Evolutionary conservation across 768 basidiomycete species (phyloP).

Genomic region (Kwoniella mangroviensis): DNA sequence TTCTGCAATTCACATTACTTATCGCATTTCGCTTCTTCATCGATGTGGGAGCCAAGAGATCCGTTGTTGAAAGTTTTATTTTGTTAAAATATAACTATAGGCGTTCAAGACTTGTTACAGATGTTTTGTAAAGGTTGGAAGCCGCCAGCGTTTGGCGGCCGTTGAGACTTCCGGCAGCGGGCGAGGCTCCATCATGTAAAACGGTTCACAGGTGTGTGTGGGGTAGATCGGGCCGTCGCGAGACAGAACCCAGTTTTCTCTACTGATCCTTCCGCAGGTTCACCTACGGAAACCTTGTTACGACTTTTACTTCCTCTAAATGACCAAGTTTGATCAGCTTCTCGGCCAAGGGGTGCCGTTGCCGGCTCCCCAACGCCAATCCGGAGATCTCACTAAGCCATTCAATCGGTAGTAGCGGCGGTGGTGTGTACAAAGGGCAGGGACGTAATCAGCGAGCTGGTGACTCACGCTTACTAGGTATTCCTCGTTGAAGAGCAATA

Average conservation of each 20-base stretch:
- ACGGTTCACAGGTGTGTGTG: conserved; percentile 63
- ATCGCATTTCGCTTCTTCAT: conserved; percentile 81
- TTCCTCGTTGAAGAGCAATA: conserved; percentile 91
- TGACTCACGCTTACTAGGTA: conserved; percentile 88
- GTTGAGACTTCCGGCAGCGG: background rate
- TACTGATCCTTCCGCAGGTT: conserved; percentile 80
- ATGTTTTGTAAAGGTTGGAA: conserved; percentile 33
- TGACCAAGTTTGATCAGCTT: conserved; percentile 78
- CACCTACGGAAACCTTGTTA: conserved; percentile 82
- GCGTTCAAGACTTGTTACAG: conserved; percentile 43
- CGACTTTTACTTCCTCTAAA: conserved; percentile 84
- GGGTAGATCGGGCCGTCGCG: conserved; percentile 52
- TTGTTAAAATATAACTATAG: conserved; percentile 46
- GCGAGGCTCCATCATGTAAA: background rate
- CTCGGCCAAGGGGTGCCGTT: conserved; percentile 64
- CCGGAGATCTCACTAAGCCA: conserved; percentile 85
- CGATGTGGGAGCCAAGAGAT: conserved; percentile 79
- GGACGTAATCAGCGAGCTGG: conserved; percentile 88
- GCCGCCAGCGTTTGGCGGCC: conserved; percentile 8
- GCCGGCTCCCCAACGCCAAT: conserved; percentile 70
- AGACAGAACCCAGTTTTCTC: conserved; percentile 49
- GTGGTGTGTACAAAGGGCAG: conserved; percentile 91
- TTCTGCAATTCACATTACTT: conserved; percentile 83
- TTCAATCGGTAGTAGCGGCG: conserved; percentile 91
- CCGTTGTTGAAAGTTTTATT: conserved; percentile 66